Percentiles rank a stretch among this genome's conserved stretches.
phyloP scores from a whole-genome alignment of 805 yeast genomes.

The Debaryomyces maramus region DNA sequence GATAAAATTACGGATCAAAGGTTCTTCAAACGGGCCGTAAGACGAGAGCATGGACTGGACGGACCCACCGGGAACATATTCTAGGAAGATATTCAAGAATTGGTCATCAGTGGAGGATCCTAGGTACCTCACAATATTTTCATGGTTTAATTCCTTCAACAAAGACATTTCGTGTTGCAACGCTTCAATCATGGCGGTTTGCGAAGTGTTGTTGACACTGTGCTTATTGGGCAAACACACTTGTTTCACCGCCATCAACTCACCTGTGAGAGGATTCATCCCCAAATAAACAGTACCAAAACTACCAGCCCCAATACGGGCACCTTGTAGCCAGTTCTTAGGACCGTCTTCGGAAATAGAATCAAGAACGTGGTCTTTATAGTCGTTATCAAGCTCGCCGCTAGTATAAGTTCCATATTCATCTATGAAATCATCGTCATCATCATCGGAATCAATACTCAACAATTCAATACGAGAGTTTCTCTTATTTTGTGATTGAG shows the following conservation, averaged over 20 bases:
- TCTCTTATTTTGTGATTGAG: conserved; percentile 24
- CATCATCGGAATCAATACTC: conserved; percentile 40
- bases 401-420: conserved; percentile 16
- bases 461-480: conserved; percentile 49
- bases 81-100: conserved; percentile 70
- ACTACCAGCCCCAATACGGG: conserved; percentile 90
- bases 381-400: conserved; percentile 8
- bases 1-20: conserved; percentile 67
- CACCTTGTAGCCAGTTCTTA: conserved; percentile 87
- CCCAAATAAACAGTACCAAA: conserved; percentile 94
- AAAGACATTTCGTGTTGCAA: conserved; percentile 78
- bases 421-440: conserved; percentile 40
- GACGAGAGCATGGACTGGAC: conserved; percentile 68
- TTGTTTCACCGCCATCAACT: conserved; percentile 95
- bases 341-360: conserved; percentile 39
- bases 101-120: conserved; percentile 81
- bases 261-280: conserved; percentile 89
- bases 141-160: conserved; percentile 79
- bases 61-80: conserved; percentile 57
- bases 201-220: conserved; percentile 28
- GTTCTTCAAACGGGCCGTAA: conserved; percentile 81
- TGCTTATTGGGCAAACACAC: conserved; percentile 62
- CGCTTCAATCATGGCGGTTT: conserved; percentile 67
- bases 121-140: conserved; percentile 86
- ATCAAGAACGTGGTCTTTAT: conserved; percentile 2